phyloP scores from a whole-genome alignment of 2,329 filamentous ascomycete species.

The Cytospora piceae region DNA sequence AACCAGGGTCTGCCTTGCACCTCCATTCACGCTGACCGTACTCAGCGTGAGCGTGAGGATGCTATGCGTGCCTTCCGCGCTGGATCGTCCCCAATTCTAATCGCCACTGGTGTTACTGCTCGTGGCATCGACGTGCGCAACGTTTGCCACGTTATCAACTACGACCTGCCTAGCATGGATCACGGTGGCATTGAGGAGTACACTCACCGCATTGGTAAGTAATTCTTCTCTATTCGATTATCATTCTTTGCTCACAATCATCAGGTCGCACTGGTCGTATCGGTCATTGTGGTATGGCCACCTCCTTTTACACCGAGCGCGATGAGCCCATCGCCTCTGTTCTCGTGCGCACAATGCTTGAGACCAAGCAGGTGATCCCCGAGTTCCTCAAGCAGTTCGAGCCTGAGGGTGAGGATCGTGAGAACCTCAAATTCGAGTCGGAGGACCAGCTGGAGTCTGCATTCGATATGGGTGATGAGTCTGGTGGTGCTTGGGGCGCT shows the following conservation, averaged over 20 bases:
- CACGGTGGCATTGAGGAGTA: slow-evolving; percentile 95
- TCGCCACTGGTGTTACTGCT: slow-evolving; percentile 84
- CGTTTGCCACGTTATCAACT: slow-evolving; percentile 92
- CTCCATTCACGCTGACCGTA: slow-evolving; percentile 86
- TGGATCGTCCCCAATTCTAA: slow-evolving; percentile 75
- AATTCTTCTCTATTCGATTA: not conserved
- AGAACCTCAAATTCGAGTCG: slow-evolving; percentile 58
- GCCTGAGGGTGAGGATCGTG: slow-evolving; percentile 56
- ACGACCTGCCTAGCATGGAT: slow-evolving; percentile 73
- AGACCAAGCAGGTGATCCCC: slow-evolving; percentile 77
- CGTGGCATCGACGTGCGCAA: slow-evolving; percentile 89
- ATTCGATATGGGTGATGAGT: slow-evolving; percentile 29
- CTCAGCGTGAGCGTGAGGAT: slow-evolving; percentile 89
- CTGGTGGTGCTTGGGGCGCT: slow-evolving; percentile 32
- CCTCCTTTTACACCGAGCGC: slow-evolving; percentile 82
- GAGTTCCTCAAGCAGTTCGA: slow-evolving; percentile 74
- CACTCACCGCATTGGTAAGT: slow-evolving; percentile 85
- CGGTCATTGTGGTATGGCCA: slow-evolving; percentile 82
- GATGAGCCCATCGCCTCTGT: slow-evolving; percentile 74
- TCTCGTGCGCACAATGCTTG: slow-evolving; percentile 79
- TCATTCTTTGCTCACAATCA: slow-evolving; percentile 7
- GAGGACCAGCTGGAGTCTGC: slow-evolving; percentile 41
- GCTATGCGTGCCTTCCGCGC: slow-evolving; percentile 82
- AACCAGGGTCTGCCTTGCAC: slow-evolving; percentile 80
- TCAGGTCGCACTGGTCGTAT: slow-evolving; percentile 92